Conservation (phyloP, 352 stramenopile species). For the Phytophthora cactorum region DNA sequence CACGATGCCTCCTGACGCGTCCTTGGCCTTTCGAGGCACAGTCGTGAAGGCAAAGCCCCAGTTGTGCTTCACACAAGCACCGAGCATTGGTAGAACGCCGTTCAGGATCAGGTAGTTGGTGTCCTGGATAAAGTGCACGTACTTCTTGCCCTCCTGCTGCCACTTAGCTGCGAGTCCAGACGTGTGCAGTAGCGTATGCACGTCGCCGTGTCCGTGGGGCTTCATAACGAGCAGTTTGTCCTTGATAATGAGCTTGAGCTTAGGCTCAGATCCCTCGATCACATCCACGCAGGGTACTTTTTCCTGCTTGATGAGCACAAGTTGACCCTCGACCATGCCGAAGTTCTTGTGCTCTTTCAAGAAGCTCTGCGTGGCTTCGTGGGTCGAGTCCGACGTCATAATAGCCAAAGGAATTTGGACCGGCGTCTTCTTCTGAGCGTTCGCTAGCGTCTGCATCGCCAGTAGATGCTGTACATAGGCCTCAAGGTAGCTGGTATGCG, state of each 20-base stretch:
- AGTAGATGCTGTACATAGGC: slow-evolving; percentile 95
- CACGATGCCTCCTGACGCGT: slow-evolving; percentile 83
- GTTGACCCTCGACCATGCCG: slow-evolving; percentile 91
- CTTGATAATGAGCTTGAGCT: slow-evolving; percentile 78
- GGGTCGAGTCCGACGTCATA: slow-evolving; percentile 98
- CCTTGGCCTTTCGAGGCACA: slow-evolving; percentile 93
- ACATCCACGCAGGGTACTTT: slow-evolving; percentile 92
- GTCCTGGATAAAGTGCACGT: slow-evolving; percentile 96
- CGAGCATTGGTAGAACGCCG: slow-evolving; percentile 89
- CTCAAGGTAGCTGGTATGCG: slow-evolving; percentile 92
- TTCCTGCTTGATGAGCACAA: slow-evolving; percentile 98
- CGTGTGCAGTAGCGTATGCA: slow-evolving; percentile 94
- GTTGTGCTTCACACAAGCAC: slow-evolving; percentile 82
- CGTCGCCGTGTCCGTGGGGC: slow-evolving; percentile 98
- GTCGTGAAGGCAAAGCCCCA: slow-evolving; percentile 95
- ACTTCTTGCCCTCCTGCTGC: slow-evolving; percentile 83
- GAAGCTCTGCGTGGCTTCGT: slow-evolving; percentile 89
- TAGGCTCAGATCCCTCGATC: slow-evolving; percentile 54
- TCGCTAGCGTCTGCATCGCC: slow-evolving; percentile 79
- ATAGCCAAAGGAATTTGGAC: slow-evolving; percentile 94
- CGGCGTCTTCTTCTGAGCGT: slow-evolving; percentile 14
- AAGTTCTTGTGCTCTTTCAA: slow-evolving; percentile 94
- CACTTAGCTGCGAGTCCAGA: slow-evolving; percentile 78
- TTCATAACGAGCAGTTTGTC: slow-evolving; percentile 90
- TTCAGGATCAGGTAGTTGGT: slow-evolving; percentile 97